These are phyloP conservation scores for Cryptococcus sp. DNA, from an alignment of 1,284 basidiomycete species.

Conservation along the genomic window DNA sequence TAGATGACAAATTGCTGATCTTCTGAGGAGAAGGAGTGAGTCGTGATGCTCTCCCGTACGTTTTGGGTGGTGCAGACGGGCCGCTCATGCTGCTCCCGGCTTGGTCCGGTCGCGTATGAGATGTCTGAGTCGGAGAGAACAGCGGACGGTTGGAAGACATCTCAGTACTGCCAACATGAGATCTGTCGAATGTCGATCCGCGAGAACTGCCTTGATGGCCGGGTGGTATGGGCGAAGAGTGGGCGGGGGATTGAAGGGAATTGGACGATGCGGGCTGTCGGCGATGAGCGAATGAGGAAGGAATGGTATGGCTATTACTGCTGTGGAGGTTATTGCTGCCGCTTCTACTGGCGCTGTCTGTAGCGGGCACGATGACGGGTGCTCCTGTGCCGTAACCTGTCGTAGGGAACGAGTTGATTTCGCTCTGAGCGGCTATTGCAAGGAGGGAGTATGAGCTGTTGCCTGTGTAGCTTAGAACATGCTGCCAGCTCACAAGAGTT, in stretches of 20 bases:
- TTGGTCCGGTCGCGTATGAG: background rate
- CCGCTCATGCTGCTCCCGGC: constrained; percentile 3
- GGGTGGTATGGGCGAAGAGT: constrained; percentile 12
- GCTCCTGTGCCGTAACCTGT: constrained; percentile 1
- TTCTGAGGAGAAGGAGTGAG: constrained; percentile 10
- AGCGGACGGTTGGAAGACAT: constrained; percentile 27
- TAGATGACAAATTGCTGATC: background rate
- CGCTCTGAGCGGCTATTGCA: constrained; percentile 5
- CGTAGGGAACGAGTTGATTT: constrained; percentile 23
- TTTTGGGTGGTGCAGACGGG: background rate
- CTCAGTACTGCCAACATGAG: constrained; percentile 19
- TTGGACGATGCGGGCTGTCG: constrained; percentile 9
- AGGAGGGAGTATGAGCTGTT: background rate
- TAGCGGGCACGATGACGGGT: background rate
- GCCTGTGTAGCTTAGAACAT: background rate
- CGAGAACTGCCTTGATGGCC: background rate
- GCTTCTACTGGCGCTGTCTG: background rate
- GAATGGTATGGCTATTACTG: constrained; percentile 9
- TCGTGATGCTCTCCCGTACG: constrained; percentile 11
- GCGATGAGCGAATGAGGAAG: constrained; percentile 4
- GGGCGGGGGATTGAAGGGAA: constrained; percentile 5
- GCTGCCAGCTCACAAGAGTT: background rate
- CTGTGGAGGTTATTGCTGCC: background rate
- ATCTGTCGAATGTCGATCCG: background rate
- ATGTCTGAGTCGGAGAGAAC: constrained; percentile 37